Evolutionary conservation across 1,139 yeast genomes (phyloP).

Genomic region (Saccharomycopsis hybrid): DNA sequence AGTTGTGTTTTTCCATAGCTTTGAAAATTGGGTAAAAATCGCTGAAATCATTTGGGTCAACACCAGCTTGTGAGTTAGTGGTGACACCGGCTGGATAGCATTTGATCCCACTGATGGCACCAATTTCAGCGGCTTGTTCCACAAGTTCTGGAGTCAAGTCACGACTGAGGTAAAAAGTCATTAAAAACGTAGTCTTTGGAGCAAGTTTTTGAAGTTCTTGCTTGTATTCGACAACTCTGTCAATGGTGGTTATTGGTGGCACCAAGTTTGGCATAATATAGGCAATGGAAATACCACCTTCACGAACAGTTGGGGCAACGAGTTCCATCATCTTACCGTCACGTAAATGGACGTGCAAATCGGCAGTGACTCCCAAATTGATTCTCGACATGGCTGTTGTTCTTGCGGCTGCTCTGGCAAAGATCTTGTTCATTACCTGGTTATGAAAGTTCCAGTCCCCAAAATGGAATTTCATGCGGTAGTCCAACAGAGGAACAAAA

Average conservation of each 20-base stretch:
- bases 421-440: not conserved
- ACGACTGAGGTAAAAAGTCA: constrained; percentile 79
- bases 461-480: too few relatives aligned
- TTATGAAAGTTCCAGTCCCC: too few relatives aligned
- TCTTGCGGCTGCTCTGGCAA: constrained; percentile 1
- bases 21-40: constrained; percentile 83
- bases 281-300: constrained; percentile 88
- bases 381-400: constrained; percentile 33
- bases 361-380: constrained; percentile 81
- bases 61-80: constrained; percentile 90
- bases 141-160: constrained; percentile 82
- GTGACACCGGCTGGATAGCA: constrained; percentile 99
- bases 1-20: constrained; percentile 71
- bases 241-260: constrained; percentile 86
- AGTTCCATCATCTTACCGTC: constrained; percentile 90
- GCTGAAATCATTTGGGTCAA: constrained; percentile 84
- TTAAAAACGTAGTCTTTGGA: constrained; percentile 80
- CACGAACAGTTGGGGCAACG: constrained; percentile 81
- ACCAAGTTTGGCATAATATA: constrained; percentile 94
- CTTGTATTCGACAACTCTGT: constrained; percentile 67
- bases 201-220: constrained; percentile 55
- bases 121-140: constrained; percentile 65
- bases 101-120: constrained; percentile 77
- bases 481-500: too few relatives aligned
- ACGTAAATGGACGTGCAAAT: constrained; percentile 93